Base-by-base conservation (phyloP, 2,329 filamentous ascomycete species). In the Stromatinia cepivora region DNA sequence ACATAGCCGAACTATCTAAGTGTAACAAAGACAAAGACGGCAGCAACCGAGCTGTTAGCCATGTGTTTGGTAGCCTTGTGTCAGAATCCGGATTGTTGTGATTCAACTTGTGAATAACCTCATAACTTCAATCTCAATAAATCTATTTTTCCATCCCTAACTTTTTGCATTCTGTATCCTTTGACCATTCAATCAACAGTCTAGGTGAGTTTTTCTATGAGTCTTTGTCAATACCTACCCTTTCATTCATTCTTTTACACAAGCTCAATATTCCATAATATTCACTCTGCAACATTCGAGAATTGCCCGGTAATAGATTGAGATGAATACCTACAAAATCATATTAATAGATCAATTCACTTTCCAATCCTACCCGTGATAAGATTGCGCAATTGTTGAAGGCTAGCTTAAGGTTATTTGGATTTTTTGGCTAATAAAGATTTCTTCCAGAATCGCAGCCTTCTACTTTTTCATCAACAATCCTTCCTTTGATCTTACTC, bases 291-390 rank as follows among this genome's bases (percentile, higher is more conserved):
- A n/a, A 39, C n/a, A 39, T 63, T 63, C 22, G n/a, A 39, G 46
- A 63, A 63, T 52, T 25, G 31, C 0, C 59, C 28, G 31, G 31
- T 20, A 46, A 31, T 1, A 52, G 31, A 15, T 62, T 20, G 42
- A 39, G 46, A 39, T 52, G 46, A 34, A 36, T 42, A 15, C 39
- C 17, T 39, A 36, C 31, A 63, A 50, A 36, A 50, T 39, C 46
- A 63, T 63, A 2, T 46, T 52, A 28, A 15, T 9, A 52, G 46
- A 63, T 52, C 61, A 63, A 63, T 63, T 63, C 61, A 63, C 61
- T 46, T 46, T 34, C 20, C 46, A 25, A 46, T 54, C 25, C 57
- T 63, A 22, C n/a, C 15, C 46, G 0, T 46, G 11, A 63, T 50
- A 20, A 48, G 13, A 45, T 53, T 68, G 25, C 25, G 7, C 57